Conservation (phyloP, 208 protist genomes). For the Trypanosoma melophagium region DNA sequence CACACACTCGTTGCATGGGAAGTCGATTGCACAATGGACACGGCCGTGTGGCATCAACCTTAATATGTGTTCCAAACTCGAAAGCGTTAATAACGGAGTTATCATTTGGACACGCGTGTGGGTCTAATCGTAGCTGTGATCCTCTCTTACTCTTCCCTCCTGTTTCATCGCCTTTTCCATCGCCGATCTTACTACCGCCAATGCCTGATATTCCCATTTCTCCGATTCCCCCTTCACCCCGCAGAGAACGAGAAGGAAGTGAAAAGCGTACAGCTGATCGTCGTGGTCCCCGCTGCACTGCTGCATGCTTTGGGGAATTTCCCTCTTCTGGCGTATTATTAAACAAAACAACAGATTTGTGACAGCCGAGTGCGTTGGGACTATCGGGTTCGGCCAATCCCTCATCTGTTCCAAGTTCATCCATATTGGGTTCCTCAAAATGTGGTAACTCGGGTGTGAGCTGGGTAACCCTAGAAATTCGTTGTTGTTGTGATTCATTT, state of each 20-base stretch:
- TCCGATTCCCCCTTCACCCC: background rate
- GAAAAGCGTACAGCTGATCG: background rate
- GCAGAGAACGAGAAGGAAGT: background rate
- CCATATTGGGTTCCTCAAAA: background rate
- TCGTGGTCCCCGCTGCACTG: background rate
- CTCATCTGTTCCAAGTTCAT: background rate
- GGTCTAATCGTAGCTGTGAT: no score
- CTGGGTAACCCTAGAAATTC: background rate
- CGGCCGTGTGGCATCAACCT: constrained; percentile 18
- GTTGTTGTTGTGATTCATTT: background rate
- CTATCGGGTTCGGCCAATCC: background rate
- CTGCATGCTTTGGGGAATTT: background rate
- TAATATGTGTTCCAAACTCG: constrained; percentile 4
- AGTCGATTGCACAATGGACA: constrained; percentile 68
- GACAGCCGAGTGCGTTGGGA: background rate
- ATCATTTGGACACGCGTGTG: no score
- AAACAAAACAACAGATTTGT: background rate
- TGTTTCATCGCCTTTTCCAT: background rate
- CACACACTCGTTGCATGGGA: constrained; percentile 36
- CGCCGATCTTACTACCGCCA: background rate
- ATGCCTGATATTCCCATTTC: background rate
- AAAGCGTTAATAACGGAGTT: no score
- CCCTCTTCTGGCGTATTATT: background rate
- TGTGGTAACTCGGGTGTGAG: background rate
- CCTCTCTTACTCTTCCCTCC: no score